These are phyloP conservation scores for Nidularia sp. DNA, from an alignment of 768 basidiomycete species.

Conservation along the genomic window DNA sequence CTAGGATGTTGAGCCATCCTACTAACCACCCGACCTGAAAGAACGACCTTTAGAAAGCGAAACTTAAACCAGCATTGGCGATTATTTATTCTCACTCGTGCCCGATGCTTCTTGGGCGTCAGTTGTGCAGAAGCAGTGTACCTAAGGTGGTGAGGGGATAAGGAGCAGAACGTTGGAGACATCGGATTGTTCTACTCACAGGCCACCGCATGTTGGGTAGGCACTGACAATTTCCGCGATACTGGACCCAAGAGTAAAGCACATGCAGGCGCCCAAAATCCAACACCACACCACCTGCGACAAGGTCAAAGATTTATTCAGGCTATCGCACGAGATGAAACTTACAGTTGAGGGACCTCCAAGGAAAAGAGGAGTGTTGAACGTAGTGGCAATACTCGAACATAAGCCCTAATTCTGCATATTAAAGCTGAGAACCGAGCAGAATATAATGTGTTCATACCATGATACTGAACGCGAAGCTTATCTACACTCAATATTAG, in stretches of 20 bases:
- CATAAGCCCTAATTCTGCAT: conserved; percentile 50
- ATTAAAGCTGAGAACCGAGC: not conserved
- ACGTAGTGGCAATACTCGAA: conserved; percentile 74
- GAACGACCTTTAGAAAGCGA: too few species aligned
- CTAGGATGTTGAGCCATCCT: conserved; percentile 81
- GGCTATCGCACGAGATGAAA: conserved; percentile 3
- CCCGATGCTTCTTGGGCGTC: conserved; percentile 59
- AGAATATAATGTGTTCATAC: conserved; percentile 14
- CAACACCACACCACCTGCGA: conserved; percentile 65
- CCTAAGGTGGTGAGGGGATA: conserved; percentile 22
- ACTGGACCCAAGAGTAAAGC: conserved; percentile 67
- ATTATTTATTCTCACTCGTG: conserved; percentile 35
- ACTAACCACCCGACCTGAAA: conserved; percentile 69
- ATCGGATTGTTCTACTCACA: conserved; percentile 35
- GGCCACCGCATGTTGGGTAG: conserved; percentile 69
- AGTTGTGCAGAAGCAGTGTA: conserved; percentile 82
- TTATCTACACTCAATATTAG: conserved; percentile 38
- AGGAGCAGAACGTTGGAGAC: not conserved
- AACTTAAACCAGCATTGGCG: too few species aligned
- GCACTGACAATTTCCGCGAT: conserved; percentile 79
- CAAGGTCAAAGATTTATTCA: conserved; percentile 1
- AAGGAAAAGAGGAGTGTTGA: conserved; percentile 67
- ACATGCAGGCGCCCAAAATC: conserved; percentile 70
- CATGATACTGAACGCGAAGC: conserved; percentile 81
- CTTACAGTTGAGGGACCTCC: conserved; percentile 68